These are phyloP conservation scores for Hura crepitans DNA, from an alignment of 441 rosid species.

Conservation along the genomic window DNA sequence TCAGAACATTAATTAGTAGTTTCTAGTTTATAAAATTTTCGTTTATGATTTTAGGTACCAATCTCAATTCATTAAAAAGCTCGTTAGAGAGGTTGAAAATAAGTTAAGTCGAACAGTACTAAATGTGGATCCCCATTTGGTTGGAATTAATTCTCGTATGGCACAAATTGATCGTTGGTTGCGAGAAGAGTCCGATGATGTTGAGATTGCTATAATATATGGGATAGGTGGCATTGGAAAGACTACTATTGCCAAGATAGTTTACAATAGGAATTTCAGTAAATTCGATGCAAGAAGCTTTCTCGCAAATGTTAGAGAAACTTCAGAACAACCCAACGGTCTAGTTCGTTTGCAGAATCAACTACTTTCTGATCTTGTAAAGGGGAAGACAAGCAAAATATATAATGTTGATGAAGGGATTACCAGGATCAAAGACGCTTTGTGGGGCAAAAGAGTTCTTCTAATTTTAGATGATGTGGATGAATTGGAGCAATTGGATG, in stretches of 20 bases:
- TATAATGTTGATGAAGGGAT: slow-evolving; percentile 23
- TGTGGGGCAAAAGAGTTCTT: slow-evolving; percentile 23
- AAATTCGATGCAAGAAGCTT: slow-evolving; percentile 25
- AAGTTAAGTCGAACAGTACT: slow-evolving; percentile 15
- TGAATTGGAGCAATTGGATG: slow-evolving; percentile 21
- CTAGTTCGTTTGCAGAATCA: slow-evolving; percentile 24
- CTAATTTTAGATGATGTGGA: slow-evolving; percentile 33
- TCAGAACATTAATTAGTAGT: no score
- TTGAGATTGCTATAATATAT: slow-evolving; percentile 20
- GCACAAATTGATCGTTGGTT: slow-evolving; percentile 19
- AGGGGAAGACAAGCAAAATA: slow-evolving; percentile 15
- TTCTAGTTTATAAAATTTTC: no score
- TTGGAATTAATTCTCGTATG: slow-evolving; percentile 27
- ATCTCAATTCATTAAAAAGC: slow-evolving; percentile 13
- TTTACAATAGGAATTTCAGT: slow-evolving; percentile 19
- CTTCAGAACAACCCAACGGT: slow-evolving; percentile 20
- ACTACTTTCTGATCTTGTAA: slow-evolving; percentile 23
- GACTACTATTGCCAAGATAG: slow-evolving; percentile 28
- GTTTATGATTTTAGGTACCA: slow-evolving; percentile 20
- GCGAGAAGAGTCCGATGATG: slow-evolving; percentile 18
- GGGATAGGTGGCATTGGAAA: slow-evolving; percentile 35
- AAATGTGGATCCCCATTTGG: slow-evolving; percentile 20
- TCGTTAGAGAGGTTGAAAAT: slow-evolving; percentile 20
- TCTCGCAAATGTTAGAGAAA: slow-evolving; percentile 28
- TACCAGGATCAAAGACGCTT: slow-evolving; percentile 16